These are phyloP conservation scores for Xylariaceae sp. DNA, from an alignment of 2,329 filamentous ascomycete genomes.

Conservation along the genomic window DNA sequence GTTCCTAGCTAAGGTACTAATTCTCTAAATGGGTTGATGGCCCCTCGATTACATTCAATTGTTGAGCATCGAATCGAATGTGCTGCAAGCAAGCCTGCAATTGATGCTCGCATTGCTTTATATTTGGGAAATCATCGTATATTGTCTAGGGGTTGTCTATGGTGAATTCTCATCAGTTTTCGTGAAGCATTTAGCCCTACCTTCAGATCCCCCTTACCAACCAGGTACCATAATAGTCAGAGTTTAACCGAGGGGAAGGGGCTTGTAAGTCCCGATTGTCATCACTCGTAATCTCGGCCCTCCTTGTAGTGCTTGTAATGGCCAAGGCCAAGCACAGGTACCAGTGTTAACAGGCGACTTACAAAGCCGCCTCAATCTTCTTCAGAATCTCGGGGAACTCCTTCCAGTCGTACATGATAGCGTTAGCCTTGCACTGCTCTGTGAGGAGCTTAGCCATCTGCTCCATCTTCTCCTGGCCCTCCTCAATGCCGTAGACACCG, in stretches of 20 bases:
- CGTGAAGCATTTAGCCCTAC: slow-evolving; percentile 13
- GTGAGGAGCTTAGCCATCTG: slow-evolving; percentile 61
- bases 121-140: slow-evolving; percentile 7
- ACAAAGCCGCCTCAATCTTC: slow-evolving; percentile 45
- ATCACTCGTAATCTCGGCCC: slow-evolving; percentile 28
- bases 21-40: too few relatives aligned
- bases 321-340: slow-evolving; percentile 1
- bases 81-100: not conserved
- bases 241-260: slow-evolving; percentile 22
- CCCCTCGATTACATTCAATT: not conserved
- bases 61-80: not conserved
- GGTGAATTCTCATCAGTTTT: not conserved
- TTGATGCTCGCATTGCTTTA: not conserved
- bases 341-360: slow-evolving; percentile 30
- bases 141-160: slow-evolving; percentile 26
- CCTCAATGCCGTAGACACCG: slow-evolving; percentile 57
- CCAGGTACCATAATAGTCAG: slow-evolving; percentile 11
- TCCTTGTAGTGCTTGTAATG: slow-evolving; percentile 7
- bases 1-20: not conserved
- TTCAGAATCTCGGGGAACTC: slow-evolving; percentile 48
- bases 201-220: slow-evolving; percentile 4
- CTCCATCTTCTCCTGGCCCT: slow-evolving; percentile 57
- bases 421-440: slow-evolving; percentile 57
- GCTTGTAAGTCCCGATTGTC: slow-evolving; percentile 25
- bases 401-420: slow-evolving; percentile 57